A percentile compares a stretch with the other conserved stretches of the same genome.
Conservation (phyloP, 2,329 filamentous ascomycete species). For the Neoscytalidium dimidiatum region DNA sequence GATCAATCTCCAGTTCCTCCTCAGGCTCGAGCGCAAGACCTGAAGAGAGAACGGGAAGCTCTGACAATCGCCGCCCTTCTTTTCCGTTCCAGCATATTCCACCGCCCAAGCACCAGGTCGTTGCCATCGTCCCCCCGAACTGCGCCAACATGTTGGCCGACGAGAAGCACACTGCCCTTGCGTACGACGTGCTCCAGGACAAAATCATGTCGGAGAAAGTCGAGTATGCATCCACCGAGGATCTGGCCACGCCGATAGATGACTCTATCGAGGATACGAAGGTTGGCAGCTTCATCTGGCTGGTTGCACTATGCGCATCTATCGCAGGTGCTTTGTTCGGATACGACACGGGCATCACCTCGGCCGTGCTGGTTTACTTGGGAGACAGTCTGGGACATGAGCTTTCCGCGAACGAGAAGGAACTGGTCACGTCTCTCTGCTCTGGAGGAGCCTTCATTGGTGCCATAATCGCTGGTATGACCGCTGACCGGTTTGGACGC, state of each 20-base stretch:
- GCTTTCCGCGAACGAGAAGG: constrained; percentile 48
- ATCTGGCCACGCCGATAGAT: constrained; percentile 16
- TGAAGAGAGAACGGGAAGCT: neutral
- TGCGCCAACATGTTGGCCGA: neutral
- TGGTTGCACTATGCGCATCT: constrained; percentile 33
- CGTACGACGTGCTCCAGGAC: constrained; percentile 1
- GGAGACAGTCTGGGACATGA: constrained; percentile 41
- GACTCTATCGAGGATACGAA: constrained; percentile 42
- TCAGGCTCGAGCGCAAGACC: neutral
- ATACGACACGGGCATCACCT: constrained; percentile 52
- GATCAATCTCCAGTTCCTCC: neutral
- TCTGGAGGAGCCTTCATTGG: constrained; percentile 52
- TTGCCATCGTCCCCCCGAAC: neutral
- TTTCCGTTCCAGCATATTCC: neutral
- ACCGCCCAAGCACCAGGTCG: neutral
- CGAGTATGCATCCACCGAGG: constrained; percentile 25
- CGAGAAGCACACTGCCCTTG: neutral
- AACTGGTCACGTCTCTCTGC: constrained; percentile 55
- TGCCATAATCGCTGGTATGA: constrained; percentile 33
- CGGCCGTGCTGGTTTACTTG: constrained; percentile 46
- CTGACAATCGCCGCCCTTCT: neutral
- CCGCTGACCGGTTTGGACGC: constrained; percentile 40
- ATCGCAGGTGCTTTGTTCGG: constrained; percentile 35
- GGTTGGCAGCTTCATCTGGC: constrained; percentile 42
- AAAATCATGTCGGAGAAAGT: constrained; percentile 16